Evolutionary conservation across 2,329 filamentous ascomycete species (phyloP).

Genomic region (Sporothrix dimorphospora): DNA sequence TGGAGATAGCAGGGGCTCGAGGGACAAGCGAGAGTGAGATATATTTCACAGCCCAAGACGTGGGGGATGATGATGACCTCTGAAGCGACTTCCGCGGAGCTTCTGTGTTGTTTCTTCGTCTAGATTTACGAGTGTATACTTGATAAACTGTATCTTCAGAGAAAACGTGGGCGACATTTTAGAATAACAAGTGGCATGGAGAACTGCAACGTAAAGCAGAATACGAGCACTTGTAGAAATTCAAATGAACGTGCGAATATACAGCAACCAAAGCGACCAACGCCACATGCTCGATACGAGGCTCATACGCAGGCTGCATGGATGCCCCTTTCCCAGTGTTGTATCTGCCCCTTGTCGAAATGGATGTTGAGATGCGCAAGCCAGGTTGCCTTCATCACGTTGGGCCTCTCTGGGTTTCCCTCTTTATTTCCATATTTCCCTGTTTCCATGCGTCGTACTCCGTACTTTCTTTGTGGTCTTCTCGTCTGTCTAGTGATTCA

Average conservation of each 20-base stretch:
- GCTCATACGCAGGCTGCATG: background rate
- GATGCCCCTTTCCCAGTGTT: background rate
- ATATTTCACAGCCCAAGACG: background rate
- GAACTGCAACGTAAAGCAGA: background rate
- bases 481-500: background rate
- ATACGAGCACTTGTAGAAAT: background rate
- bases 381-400: background rate
- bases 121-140: background rate
- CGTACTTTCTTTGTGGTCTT: background rate
- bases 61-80: background rate
- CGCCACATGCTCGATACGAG: background rate
- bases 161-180: too few species aligned
- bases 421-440: background rate
- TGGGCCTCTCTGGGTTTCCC: background rate
- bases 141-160: too few species aligned
- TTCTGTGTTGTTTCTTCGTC: background rate
- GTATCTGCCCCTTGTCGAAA: background rate
- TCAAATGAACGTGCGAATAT: background rate
- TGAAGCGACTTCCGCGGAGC: background rate
- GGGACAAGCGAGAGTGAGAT: constrained; percentile 1
- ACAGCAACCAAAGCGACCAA: background rate
- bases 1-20: background rate
- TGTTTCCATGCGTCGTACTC: background rate
- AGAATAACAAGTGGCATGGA: too few species aligned
- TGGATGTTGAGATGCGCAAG: background rate